phyloP scores from a whole-genome alignment of 176 grass and related monocot genomes.

The Panicum miliaceum region DNA sequence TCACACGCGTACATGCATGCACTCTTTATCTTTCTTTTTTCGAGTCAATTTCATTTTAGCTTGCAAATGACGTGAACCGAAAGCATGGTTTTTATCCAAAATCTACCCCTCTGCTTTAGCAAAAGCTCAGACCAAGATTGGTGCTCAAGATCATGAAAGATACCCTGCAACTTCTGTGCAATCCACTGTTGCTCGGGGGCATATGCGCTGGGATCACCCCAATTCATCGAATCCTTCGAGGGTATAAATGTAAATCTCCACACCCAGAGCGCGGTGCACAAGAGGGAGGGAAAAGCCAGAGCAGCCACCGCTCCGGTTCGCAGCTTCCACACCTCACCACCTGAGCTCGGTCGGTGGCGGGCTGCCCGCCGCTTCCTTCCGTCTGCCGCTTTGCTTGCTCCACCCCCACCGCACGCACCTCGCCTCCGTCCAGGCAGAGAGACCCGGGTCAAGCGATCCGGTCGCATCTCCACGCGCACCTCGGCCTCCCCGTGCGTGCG shows the following conservation, averaged over 20 bases:
- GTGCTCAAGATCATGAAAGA: neutral
- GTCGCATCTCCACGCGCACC: neutral
- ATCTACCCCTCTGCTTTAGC: neutral
- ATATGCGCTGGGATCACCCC: neutral
- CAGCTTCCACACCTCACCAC: constrained; percentile 18
- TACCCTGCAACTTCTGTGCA: neutral
- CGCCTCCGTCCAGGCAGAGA: neutral
- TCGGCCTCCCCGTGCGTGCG: constrained; percentile 7
- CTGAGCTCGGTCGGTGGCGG: constrained; percentile 27
- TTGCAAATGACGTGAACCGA: neutral
- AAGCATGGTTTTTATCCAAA: neutral
- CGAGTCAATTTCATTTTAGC: neutral
- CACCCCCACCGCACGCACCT: neutral
- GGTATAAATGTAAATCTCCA: constrained; percentile 15
- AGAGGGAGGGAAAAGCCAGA: neutral
- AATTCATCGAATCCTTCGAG: neutral
- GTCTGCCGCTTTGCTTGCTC: constrained; percentile 24
- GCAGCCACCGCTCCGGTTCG: neutral
- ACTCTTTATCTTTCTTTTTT: neutral
- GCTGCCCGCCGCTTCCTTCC: constrained; percentile 16
- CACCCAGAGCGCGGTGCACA: neutral
- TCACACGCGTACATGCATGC: neutral
- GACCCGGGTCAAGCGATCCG: constrained; percentile 5
- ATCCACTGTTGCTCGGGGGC: neutral
- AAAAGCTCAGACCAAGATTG: neutral